Evolutionary conservation across 192 early-diverging fungal genomes (phyloP).

Genomic region (Jimgerdemannia flammicorona): DNA sequence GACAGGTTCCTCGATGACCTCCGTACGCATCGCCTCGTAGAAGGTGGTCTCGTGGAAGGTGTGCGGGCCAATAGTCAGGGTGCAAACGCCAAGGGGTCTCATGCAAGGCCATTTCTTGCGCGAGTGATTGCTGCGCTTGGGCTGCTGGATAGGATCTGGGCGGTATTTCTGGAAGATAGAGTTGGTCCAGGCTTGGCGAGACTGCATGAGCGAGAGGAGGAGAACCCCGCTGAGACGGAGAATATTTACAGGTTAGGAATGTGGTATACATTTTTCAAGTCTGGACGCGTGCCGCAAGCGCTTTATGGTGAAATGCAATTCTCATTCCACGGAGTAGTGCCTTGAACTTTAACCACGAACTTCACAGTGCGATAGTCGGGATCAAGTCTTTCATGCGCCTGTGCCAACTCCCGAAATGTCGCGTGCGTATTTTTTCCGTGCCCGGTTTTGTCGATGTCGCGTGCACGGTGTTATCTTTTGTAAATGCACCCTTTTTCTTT

Average conservation of each 20-base stretch:
- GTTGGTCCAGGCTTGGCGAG: conserved; percentile 30
- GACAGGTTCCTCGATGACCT: background rate
- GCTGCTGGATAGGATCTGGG: conserved; percentile 22
- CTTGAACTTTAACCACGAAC: too few relatives aligned
- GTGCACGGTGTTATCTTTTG: too few relatives aligned
- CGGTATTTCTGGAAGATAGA: conserved; percentile 31
- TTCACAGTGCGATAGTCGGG: too few relatives aligned
- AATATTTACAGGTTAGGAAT: background rate
- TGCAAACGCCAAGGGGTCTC: conserved; percentile 28
- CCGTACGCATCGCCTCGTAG: conserved; percentile 26
- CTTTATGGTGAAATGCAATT: too few relatives aligned
- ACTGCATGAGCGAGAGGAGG: conserved; percentile 32
- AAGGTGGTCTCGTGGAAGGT: conserved; percentile 43
- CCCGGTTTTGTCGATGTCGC: too few relatives aligned
- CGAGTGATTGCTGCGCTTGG: conserved; percentile 12
- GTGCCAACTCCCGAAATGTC: too few relatives aligned
- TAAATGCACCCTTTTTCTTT: too few relatives aligned
- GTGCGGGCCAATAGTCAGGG: conserved; percentile 54
- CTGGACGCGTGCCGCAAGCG: too few relatives aligned
- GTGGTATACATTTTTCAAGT: too few relatives aligned
- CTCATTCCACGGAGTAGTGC: too few relatives aligned
- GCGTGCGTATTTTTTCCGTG: too few relatives aligned
- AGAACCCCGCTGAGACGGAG: conserved; percentile 27
- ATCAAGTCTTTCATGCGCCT: too few relatives aligned
- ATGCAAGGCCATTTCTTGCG: conserved; percentile 28